phyloP scores from a whole-genome alignment of 192 early-diverging fungal genomes.

The Gigaspora rosea region DNA sequence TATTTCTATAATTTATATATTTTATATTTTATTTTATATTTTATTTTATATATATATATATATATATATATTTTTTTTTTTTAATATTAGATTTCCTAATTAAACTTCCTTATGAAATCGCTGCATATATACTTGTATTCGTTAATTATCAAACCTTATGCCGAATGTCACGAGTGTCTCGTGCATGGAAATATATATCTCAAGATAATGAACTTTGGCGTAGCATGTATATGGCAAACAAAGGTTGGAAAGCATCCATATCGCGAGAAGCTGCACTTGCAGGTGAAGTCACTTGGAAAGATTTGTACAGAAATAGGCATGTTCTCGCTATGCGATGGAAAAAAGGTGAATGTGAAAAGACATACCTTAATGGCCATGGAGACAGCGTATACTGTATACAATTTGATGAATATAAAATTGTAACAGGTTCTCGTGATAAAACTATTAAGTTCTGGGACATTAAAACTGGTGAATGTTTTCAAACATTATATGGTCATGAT shows the following conservation, averaged over 20 bases:
- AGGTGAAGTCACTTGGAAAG: slow-evolving; percentile 62
- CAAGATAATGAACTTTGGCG: slow-evolving; percentile 78
- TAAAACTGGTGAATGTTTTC: slow-evolving; percentile 51
- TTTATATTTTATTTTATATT: background rate
- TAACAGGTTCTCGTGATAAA: slow-evolving; percentile 78
- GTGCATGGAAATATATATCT: slow-evolving; percentile 66
- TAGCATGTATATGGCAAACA: slow-evolving; percentile 55
- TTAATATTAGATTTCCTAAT: slow-evolving; percentile 57
- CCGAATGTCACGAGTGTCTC: slow-evolving; percentile 62
- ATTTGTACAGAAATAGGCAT: slow-evolving; percentile 68
- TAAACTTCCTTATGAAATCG: slow-evolving; percentile 74
- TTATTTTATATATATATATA: too few species aligned
- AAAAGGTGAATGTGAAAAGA: slow-evolving; percentile 43
- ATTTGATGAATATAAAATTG: slow-evolving; percentile 69
- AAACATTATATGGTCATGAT: slow-evolving; percentile 68
- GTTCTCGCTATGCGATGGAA: slow-evolving; percentile 64
- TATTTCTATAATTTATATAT: background rate
- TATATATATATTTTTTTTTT: background rate
- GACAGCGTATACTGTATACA: slow-evolving; percentile 93
- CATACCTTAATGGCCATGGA: slow-evolving; percentile 71
- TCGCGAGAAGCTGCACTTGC: slow-evolving; percentile 3
- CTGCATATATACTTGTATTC: slow-evolving; percentile 64
- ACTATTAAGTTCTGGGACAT: slow-evolving; percentile 86
- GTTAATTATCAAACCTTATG: slow-evolving; percentile 63
- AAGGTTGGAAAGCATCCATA: slow-evolving; percentile 53